Percentiles rank a stretch among this genome's conserved stretches.
These are phyloP conservation scores for Ophiocordyceps camponoti-rufipedis DNA, from an alignment of 2,329 filamentous ascomycete genomes.

Conservation along the genomic window DNA sequence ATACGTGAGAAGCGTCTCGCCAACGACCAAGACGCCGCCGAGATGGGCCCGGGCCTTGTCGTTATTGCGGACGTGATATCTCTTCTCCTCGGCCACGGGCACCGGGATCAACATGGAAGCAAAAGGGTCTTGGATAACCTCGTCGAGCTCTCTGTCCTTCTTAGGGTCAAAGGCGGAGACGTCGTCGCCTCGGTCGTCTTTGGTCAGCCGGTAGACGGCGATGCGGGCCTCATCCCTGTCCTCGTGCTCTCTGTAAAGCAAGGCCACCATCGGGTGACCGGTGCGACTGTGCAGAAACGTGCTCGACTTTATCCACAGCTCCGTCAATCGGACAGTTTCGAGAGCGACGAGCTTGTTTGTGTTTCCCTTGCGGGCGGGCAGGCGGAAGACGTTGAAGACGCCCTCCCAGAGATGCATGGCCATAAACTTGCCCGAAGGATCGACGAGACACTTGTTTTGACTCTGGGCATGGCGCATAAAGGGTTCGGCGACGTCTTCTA, in stretches of 20 bases:
- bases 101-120: slow-evolving; percentile 46
- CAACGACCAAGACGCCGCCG: slow-evolving; percentile 56
- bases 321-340: slow-evolving; percentile 36
- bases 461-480: slow-evolving; percentile 64
- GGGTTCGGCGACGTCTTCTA: slow-evolving; percentile 35
- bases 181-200: slow-evolving; percentile 36
- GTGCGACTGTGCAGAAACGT: slow-evolving; percentile 40
- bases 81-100: slow-evolving; percentile 35
- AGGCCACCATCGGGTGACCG: slow-evolving; percentile 37
- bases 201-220: slow-evolving; percentile 39
- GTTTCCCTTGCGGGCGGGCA: slow-evolving; percentile 26
- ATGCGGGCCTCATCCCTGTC: slow-evolving; percentile 35
- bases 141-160: slow-evolving; percentile 35
- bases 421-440: slow-evolving; percentile 51
- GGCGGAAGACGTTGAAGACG: slow-evolving; percentile 34
- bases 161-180: slow-evolving; percentile 35
- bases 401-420: slow-evolving; percentile 43
- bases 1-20: slow-evolving; percentile 70
- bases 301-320: slow-evolving; percentile 40
- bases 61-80: slow-evolving; percentile 39
- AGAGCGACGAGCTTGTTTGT: slow-evolving; percentile 26
- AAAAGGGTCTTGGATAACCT: slow-evolving; percentile 34
- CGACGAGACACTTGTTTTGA: slow-evolving; percentile 66
- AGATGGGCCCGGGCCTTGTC: slow-evolving; percentile 35
- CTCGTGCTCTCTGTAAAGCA: slow-evolving; percentile 35